Evolutionary conservation across 179 eudicot genomes (phyloP).

Genomic region (Spergularia azorica): DNA sequence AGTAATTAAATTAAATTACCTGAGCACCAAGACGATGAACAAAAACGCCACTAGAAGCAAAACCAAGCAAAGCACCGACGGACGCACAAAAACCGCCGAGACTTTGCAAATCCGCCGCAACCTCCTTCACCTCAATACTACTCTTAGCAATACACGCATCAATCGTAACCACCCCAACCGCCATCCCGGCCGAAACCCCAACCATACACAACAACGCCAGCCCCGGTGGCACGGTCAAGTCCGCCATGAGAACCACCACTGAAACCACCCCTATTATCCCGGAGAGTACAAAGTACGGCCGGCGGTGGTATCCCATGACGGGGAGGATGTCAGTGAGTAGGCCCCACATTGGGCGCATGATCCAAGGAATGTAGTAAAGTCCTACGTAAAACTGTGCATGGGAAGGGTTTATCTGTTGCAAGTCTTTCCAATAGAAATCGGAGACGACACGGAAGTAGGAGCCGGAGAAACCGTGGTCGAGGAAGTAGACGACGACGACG

Average conservation of each 20-base stretch:
- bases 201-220: slow-evolving; percentile 46
- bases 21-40: slow-evolving; percentile 67
- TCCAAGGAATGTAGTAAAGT: slow-evolving; percentile 61
- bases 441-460: slow-evolving; percentile 43
- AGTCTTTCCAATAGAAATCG: slow-evolving; percentile 65
- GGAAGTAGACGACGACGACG: slow-evolving; percentile 40
- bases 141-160: slow-evolving; percentile 62
- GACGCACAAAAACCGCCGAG: slow-evolving; percentile 53
- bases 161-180: slow-evolving; percentile 52
- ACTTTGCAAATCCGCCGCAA: slow-evolving; percentile 66
- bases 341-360: slow-evolving; percentile 69
- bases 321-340: slow-evolving; percentile 61
- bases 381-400: slow-evolving; percentile 49
- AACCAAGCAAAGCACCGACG: slow-evolving; percentile 56
- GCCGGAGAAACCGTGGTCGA: slow-evolving; percentile 41
- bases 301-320: slow-evolving; percentile 43
- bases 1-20: slow-evolving; percentile 27
- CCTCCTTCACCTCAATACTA: slow-evolving; percentile 45
- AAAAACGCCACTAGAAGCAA: slow-evolving; percentile 50
- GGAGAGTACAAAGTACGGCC: slow-evolving; percentile 50
- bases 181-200: slow-evolving; percentile 42
- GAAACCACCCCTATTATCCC: slow-evolving; percentile 44
- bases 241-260: slow-evolving; percentile 32
- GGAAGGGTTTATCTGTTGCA: slow-evolving; percentile 47
- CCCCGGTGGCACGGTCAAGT: slow-evolving; percentile 27